A percentile compares a stretch with the other conserved stretches of the same genome.
Conservation (phyloP, 2,329 filamentous ascomycete genomes). For the Orbilia quercus region DNA sequence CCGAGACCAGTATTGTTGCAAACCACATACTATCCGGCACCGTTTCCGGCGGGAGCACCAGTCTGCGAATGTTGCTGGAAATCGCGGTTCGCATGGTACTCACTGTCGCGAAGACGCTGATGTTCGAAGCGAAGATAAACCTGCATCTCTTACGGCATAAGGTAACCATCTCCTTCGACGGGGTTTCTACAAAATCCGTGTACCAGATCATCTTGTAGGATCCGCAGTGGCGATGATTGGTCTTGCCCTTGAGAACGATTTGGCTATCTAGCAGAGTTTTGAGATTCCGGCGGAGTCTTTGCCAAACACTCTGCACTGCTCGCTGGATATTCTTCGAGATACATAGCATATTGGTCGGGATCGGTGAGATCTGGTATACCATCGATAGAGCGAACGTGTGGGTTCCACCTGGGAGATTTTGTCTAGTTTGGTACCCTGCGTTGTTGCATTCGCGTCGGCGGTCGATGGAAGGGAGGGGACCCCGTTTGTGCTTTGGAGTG, state of each 20-base stretch:
- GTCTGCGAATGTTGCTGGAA: slow-evolving; percentile 7
- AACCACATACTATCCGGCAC: slow-evolving; percentile 10
- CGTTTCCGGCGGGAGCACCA: slow-evolving; percentile 12
- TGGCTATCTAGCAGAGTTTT: slow-evolving; percentile 28
- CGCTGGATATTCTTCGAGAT: slow-evolving; percentile 27
- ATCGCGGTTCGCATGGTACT: slow-evolving; percentile 20
- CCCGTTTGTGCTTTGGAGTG: slow-evolving; percentile 11
- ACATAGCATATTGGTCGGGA: slow-evolving; percentile 37
- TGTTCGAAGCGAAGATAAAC: slow-evolving; percentile 35
- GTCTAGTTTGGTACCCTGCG: background rate
- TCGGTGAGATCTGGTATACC: slow-evolving; percentile 45
- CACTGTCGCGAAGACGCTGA: slow-evolving; percentile 22
- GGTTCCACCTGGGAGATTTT: slow-evolving; percentile 3
- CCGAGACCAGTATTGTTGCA: background rate
- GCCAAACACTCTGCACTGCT: slow-evolving; percentile 31
- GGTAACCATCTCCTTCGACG: slow-evolving; percentile 25
- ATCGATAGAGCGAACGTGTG: slow-evolving; percentile 26
- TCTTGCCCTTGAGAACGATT: slow-evolving; percentile 18
- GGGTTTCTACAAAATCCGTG: slow-evolving; percentile 29
- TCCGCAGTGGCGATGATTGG: slow-evolving; percentile 22
- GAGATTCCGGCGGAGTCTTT: slow-evolving; percentile 5
- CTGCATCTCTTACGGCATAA: slow-evolving; percentile 28
- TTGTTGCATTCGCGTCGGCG: slow-evolving; percentile 41
- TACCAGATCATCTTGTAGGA: slow-evolving; percentile 32
- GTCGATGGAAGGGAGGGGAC: slow-evolving; percentile 7